Evolutionary conservation across 2,329 filamentous ascomycete genomes (phyloP), one percentile per base, ranked within the genome.

Genomic region (Aspergillus arachidicola): DNA sequence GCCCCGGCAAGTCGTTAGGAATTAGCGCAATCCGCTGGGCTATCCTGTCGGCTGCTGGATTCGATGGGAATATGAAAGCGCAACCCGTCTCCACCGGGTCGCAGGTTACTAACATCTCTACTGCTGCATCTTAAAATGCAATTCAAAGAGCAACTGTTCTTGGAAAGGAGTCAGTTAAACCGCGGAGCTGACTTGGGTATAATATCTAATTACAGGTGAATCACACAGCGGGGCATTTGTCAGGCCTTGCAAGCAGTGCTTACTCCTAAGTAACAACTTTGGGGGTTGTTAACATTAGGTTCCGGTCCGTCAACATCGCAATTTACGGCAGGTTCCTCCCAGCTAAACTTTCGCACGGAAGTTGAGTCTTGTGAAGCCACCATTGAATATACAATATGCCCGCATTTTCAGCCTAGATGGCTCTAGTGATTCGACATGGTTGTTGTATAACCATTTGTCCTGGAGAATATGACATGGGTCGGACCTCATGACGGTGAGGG

Each of bases 11-110:
- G 61, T 82, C 80, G 62, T 69, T 89, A 57, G 89, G 89, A 0
- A 80, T 91, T 50, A 84, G 87, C 74, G 83, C 86, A 62, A 74
- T 92, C 11, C 78, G 88, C 59, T 90, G 86, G 84, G 86, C 88
- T 3, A 84, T 91, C 58, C 71, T 92, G 64, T 82, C 83, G 66
- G 89, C 89, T 46, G 85, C 85, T 61, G 87, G 86, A 2, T 75
- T 89, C 69, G 84, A 87, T 64, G 73, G 72, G 34, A 76, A 69
- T 58, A 70, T 79, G 36, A 70, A 74, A 57, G 66, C 61, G 43
- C 66, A 60, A 28, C 66, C 64, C 26, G 67, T 66, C 6, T 51
- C 57, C 7, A 64, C 58, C 54, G 51, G 45, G 14, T 50, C 32
- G 12, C 38, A 51, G 46, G 45, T 38, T 41, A 46, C 53, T 60